Base-by-base conservation (phyloP, 441 rosid species). In the Erodium texanum region DNA sequence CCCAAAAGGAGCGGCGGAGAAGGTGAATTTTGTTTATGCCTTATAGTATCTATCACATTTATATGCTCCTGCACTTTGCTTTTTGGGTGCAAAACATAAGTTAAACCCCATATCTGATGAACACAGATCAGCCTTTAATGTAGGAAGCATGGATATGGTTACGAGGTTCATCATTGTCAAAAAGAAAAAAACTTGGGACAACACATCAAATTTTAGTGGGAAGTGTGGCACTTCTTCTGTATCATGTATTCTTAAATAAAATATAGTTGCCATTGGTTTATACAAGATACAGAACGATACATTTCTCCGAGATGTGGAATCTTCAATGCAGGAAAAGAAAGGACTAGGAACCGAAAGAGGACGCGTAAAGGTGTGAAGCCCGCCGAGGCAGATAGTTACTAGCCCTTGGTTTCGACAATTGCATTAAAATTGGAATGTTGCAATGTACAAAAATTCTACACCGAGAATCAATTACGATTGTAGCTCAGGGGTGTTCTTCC, bases 331-430 rank as follows among this genome's bases (percentile, higher is more conserved):
- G 91, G 87, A 70, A 71, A 74, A 14, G 45, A 77, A 76, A 27
- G 82, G 72, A 75, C 71, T 69, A 79, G 83, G 77, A 84, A 73
- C 71, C 62, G 86, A 69, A 84, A 83, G 73, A 78, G 87, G 68
- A 59, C 80, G 4, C 71, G 65, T 22, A 76, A 64, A 24, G 69
- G 69, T 18, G 76, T 76, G 41, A n/a, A 16, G 10, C 43, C 56
- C 65, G 67, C 70, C 0, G 77, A 63, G 62, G 19, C 71, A 9
- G 70, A 52, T 70, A 65, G 16, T 71, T 45, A 61, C 59, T 68
- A 15, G 32, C 66, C 27, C 16, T 0, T 24, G 15, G 0, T 59
- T 64, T 14, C 61, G 34, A 76, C 48, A 41, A 10, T 2, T 41
- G 11, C 48, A 41, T 41, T 41, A 10, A 6, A 3, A n/a, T 41